A percentile compares a stretch with the other conserved stretches of the same genome.
Conservation (phyloP, 2,329 filamentous ascomycete species). For the Exophiala oligosperma region DNA sequence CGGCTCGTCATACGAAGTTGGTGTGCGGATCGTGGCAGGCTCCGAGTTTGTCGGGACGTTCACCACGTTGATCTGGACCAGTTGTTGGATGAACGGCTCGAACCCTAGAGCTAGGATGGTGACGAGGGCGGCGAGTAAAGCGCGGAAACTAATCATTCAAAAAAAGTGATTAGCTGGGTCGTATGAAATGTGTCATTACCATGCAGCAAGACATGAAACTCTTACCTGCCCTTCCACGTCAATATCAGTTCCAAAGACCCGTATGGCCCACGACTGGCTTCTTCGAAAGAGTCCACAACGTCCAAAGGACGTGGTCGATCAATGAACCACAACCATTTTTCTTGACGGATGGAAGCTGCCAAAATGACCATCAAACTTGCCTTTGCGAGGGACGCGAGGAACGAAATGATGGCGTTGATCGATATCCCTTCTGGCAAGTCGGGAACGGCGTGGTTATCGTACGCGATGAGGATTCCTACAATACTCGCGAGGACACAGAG, state of each 20-base stretch:
- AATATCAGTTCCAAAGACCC: slow-evolving; percentile 20
- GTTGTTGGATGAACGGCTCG: slow-evolving; percentile 30
- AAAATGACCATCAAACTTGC: slow-evolving; percentile 23
- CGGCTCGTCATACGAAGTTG: slow-evolving; percentile 16
- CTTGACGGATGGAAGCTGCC: slow-evolving; percentile 25
- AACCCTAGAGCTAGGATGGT: slow-evolving; percentile 27
- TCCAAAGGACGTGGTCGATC: slow-evolving; percentile 10
- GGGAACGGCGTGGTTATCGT: slow-evolving; percentile 20
- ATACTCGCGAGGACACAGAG: slow-evolving; percentile 19
- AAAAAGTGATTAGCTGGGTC: too few relatives aligned
- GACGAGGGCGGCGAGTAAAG: slow-evolving; percentile 22
- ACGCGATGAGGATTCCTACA: slow-evolving; percentile 17
- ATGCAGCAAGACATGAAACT: too few relatives aligned
- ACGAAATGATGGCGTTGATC: slow-evolving; percentile 26
- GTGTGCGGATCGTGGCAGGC: slow-evolving; percentile 14
- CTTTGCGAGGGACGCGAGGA: slow-evolving; percentile 25
- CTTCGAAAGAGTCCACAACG: slow-evolving; percentile 26
- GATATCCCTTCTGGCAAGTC: slow-evolving; percentile 15
- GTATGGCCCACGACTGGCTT: slow-evolving; percentile 30
- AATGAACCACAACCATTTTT: slow-evolving; percentile 30
- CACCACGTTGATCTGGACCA: slow-evolving; percentile 13
- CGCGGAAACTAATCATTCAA: slow-evolving; percentile 4
- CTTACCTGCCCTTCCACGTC: neutral
- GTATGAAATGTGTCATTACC: too few relatives aligned
- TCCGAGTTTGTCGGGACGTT: slow-evolving; percentile 2